Evolutionary conservation across 2,329 filamentous ascomycete species (phyloP).

Genomic region (Ceratocystis huliohia): DNA sequence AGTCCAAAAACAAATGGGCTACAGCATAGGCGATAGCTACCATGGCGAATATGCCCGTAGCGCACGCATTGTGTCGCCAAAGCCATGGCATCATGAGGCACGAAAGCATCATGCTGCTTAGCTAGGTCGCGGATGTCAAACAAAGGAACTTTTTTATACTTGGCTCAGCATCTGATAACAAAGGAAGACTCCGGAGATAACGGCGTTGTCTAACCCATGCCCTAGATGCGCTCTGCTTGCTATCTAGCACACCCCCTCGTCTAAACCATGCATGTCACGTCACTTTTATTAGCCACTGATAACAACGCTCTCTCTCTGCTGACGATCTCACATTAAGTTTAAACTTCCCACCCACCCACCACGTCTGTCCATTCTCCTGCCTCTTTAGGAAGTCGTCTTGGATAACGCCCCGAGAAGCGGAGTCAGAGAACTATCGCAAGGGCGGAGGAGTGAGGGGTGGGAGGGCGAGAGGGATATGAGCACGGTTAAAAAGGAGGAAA

Average conservation of each 20-base stretch:
- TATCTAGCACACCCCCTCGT: background rate
- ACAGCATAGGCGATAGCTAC: background rate
- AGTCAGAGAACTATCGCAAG: background rate
- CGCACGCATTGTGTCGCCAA: background rate
- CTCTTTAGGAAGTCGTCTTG: constrained; percentile 15
- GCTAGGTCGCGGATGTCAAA: background rate
- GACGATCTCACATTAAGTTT: background rate
- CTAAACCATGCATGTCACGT: background rate
- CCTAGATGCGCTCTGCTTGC: background rate
- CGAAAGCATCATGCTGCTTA: background rate
- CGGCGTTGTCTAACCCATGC: background rate
- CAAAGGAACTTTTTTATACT: background rate
- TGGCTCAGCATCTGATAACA: background rate
- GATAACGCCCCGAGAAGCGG: background rate
- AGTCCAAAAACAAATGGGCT: background rate
- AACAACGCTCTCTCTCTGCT: background rate
- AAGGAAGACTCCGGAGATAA: background rate
- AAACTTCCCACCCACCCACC: background rate
- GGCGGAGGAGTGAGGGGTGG: background rate
- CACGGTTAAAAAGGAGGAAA: background rate
- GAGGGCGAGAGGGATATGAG: background rate
- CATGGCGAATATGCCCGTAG: too few species aligned
- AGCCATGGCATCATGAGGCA: background rate
- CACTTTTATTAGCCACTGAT: background rate
- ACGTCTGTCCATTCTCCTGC: constrained; percentile 14